phyloP scores from a whole-genome alignment of 2,329 filamentous ascomycete genomes.

The Colletotrichum gloeosporioides region DNA sequence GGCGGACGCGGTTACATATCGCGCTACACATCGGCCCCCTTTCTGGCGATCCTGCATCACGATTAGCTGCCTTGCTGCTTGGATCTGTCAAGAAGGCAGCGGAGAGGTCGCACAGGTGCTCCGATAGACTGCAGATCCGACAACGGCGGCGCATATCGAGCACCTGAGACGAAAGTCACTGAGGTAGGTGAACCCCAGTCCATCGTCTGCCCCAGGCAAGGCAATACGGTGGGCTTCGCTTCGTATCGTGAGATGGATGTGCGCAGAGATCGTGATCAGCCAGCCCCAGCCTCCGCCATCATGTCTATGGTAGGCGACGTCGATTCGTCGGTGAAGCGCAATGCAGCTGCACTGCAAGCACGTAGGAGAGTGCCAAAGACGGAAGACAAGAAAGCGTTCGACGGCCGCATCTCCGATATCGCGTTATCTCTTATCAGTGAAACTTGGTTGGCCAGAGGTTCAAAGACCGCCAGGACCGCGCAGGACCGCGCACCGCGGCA shows the following conservation, averaged over 20 bases:
- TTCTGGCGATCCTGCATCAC: neutral
- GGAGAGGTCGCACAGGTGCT: neutral
- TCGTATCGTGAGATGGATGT: neutral
- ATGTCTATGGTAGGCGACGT: neutral
- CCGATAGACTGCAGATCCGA: neutral
- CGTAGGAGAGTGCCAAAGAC: neutral
- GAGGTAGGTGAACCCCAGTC: neutral
- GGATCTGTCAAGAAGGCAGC: neutral
- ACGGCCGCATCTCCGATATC: constrained; percentile 17
- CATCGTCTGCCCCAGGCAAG: neutral
- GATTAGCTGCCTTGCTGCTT: neutral
- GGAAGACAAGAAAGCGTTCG: neutral
- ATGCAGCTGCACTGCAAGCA: neutral
- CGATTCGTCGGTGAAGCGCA: neutral
- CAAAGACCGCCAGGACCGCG: neutral
- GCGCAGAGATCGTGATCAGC: neutral
- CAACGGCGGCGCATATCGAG: neutral
- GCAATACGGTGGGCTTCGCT: neutral
- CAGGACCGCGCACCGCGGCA: neutral
- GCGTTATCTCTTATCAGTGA: constrained; percentile 21
- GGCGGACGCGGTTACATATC: neutral
- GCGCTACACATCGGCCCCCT: neutral
- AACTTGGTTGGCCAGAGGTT: neutral
- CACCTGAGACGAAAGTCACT: neutral
- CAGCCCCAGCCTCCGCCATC: neutral